These are phyloP conservation scores for Colletotrichum sp. DNA, from an alignment of 2,329 filamentous ascomycete genomes.

Conservation along the genomic window DNA sequence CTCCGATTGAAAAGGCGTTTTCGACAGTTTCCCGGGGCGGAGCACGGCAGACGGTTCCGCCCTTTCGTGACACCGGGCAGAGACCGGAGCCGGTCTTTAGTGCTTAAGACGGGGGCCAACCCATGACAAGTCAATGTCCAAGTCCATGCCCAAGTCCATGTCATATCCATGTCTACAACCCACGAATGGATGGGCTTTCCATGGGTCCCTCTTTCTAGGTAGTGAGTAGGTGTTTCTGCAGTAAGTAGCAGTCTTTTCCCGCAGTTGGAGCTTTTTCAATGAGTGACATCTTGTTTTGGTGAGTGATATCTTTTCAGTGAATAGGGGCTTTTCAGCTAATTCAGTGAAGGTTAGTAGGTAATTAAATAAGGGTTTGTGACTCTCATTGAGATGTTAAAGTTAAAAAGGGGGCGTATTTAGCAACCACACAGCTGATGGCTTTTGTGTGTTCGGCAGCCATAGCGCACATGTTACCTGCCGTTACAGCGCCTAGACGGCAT, in stretches of 20 bases:
- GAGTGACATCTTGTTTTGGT: too few species aligned
- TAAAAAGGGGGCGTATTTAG: rapidly evolving
- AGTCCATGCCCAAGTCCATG: neutral
- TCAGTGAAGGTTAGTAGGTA: neutral
- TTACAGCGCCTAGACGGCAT: too few species aligned
- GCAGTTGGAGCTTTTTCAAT: too few species aligned
- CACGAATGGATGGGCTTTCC: neutral
- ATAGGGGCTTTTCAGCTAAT: neutral
- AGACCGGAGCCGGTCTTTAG: neutral
- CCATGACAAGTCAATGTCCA: neutral
- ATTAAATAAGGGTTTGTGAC: rapidly evolving
- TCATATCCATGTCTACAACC: neutral
- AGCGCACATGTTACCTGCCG: neutral
- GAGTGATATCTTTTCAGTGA: too few species aligned
- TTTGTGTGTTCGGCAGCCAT: neutral
- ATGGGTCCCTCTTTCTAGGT: too few species aligned
- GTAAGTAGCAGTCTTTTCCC: neutral
- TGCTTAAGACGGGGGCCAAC: neutral
- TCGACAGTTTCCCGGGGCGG: neutral
- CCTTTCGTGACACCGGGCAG: neutral
- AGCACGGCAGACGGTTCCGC: neutral
- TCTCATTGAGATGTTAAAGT: neutral
- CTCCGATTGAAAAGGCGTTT: neutral
- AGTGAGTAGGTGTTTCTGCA: neutral
- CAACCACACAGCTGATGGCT: rapidly evolving